A percentile compares a stretch with the other conserved stretches of the same genome.
phyloP scores from a whole-genome alignment of 257 asterid species.

The Apocynum venetum region DNA sequence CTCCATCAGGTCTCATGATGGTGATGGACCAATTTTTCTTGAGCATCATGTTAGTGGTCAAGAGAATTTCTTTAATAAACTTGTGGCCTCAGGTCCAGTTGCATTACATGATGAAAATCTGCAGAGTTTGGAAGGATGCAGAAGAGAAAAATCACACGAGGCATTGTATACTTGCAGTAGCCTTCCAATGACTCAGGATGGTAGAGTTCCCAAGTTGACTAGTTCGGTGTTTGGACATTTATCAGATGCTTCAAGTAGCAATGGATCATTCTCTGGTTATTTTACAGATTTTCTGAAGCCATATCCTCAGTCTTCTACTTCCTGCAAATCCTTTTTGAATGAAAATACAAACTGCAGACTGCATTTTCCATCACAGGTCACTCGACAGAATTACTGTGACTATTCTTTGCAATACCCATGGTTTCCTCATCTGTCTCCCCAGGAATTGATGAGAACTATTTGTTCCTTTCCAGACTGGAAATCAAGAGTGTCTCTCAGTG shows the following conservation, averaged over 20 bases:
- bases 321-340: constrained; percentile 16
- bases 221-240: constrained; percentile 20
- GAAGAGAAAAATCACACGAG: constrained; percentile 19
- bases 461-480: constrained; percentile 31
- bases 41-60: constrained; percentile 17
- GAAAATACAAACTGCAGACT: constrained; percentile 19
- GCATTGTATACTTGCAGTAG: constrained; percentile 20
- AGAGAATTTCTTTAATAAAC: constrained; percentile 19
- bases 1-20: constrained; percentile 5
- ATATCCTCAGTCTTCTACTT: constrained; percentile 28
- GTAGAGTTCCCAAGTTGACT: constrained; percentile 17
- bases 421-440: constrained; percentile 36
- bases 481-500: constrained; percentile 20
- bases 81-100: constrained; percentile 23
- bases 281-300: constrained; percentile 36
- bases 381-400: constrained; percentile 21
- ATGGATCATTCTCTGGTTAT: constrained; percentile 27
- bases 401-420: constrained; percentile 32
- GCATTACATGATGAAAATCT: constrained; percentile 20
- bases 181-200: constrained; percentile 28
- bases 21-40: constrained; percentile 12
- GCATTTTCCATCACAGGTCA: constrained; percentile 23
- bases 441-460: constrained; percentile 33
- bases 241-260: constrained; percentile 20
- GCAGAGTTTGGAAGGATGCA: constrained; percentile 20